Percentiles rank a stretch among this genome's conserved stretches.
phyloP scores from a whole-genome alignment of 179 eudicot genomes.

The Beta macrorhiza region DNA sequence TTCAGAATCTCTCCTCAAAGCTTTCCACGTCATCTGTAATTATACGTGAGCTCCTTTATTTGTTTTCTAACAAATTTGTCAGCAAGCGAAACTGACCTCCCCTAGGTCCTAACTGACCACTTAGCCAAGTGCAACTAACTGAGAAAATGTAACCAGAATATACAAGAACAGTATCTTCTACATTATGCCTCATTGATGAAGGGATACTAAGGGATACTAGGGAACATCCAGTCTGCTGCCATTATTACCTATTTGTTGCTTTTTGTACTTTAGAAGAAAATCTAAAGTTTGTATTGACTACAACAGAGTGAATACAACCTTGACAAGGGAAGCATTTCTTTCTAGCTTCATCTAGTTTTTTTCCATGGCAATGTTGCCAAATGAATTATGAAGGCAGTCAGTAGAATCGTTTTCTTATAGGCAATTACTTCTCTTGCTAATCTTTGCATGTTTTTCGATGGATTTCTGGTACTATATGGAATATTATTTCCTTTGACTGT shows the following conservation, averaged over 20 bases:
- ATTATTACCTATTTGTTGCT: not conserved
- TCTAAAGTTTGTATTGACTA: not conserved
- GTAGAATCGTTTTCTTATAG: not conserved
- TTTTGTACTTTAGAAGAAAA: not conserved
- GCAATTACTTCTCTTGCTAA: not conserved
- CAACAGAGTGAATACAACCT: not conserved
- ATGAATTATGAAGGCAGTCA: not conserved
- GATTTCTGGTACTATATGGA: slow-evolving; percentile 4
- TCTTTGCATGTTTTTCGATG: not conserved
- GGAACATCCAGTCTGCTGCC: not conserved
- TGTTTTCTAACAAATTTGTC: not conserved
- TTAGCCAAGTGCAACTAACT: not conserved
- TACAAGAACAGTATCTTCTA: not conserved
- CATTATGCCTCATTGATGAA: not conserved
- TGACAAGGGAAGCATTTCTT: not conserved
- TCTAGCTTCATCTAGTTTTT: not conserved
- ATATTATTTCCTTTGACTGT: slow-evolving; percentile 5
- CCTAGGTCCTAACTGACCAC: not conserved
- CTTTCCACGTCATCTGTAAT: not conserved
- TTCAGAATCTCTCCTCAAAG: not conserved
- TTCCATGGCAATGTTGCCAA: not conserved
- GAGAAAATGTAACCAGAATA: not conserved
- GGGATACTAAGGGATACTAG: not conserved
- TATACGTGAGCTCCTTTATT: not conserved
- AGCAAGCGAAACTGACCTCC: not conserved